Conservation (phyloP, 306 rosid genomes). For the Malus fusca region DNA sequence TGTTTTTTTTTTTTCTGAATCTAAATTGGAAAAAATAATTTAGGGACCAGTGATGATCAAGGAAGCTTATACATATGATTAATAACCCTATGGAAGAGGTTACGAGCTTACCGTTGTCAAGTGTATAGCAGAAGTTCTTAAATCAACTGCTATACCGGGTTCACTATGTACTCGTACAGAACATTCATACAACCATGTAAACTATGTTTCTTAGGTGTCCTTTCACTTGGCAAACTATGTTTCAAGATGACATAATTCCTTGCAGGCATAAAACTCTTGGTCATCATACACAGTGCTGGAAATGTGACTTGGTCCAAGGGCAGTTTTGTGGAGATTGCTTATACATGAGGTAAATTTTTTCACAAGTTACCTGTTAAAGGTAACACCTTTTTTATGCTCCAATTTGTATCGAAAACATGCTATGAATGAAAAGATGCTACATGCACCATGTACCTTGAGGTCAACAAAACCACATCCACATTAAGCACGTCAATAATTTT, state of each 20-base stretch:
- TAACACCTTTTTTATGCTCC: background rate
- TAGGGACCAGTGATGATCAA: background rate
- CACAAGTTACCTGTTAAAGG: background rate
- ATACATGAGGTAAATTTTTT: constrained; percentile 49
- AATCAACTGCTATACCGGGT: background rate
- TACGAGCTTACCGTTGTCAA: background rate
- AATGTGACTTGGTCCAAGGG: constrained; percentile 57
- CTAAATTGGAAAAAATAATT: background rate
- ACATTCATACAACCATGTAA: background rate
- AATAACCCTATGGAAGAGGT: background rate
- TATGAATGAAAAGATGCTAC: background rate
- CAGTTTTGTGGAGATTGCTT: constrained; percentile 79
- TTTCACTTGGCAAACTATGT: background rate
- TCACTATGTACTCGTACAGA: background rate
- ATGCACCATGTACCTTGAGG: background rate
- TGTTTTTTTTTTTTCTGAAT: background rate
- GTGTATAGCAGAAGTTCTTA: background rate
- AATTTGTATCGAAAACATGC: background rate
- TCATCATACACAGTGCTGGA: constrained; percentile 44
- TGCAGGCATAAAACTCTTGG: constrained; percentile 63
- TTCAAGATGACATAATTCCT: constrained; percentile 13
- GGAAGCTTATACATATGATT: background rate
- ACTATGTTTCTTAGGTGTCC: background rate
- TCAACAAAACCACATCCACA: background rate
- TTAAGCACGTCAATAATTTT: background rate